These are phyloP conservation scores for Trichoderma hamatum DNA, from an alignment of 2,329 filamentous ascomycete genomes.

Conservation along the genomic window DNA sequence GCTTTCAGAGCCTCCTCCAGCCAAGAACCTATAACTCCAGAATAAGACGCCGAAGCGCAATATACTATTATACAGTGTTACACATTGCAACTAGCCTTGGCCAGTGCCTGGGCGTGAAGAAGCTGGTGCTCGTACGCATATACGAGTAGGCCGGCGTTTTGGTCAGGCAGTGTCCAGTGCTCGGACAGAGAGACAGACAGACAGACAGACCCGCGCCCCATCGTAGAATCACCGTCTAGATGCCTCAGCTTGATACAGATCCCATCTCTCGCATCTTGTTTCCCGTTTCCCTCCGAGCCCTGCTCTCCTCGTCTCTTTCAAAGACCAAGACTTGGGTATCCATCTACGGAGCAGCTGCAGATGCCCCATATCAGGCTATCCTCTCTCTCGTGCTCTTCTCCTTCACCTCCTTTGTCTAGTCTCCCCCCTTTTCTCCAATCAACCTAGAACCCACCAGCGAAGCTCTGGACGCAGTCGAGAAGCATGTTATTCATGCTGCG, in stretches of 20 bases:
- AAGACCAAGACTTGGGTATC: not conserved
- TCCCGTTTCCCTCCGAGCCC: not conserved
- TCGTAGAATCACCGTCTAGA: not conserved
- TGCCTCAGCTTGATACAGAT: not conserved
- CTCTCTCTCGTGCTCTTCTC: not conserved
- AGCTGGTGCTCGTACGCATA: not conserved
- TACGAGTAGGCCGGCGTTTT: not conserved
- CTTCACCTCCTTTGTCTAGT: slow-evolving; percentile 16
- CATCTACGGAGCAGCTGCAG: slow-evolving; percentile 15
- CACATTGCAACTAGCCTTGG: not conserved
- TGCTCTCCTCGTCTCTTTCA: not conserved
- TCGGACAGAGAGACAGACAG: not conserved
- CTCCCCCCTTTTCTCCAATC: slow-evolving; percentile 1
- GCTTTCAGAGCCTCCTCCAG: not conserved
- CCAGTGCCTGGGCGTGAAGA: not conserved
- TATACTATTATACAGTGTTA: not conserved
- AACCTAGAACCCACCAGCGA: not conserved
- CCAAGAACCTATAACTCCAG: not conserved
- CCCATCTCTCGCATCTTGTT: not conserved
- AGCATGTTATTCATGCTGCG: not conserved
- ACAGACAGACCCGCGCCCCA: not conserved
- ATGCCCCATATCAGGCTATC: slow-evolving; percentile 21
- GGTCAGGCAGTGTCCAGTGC: not conserved
- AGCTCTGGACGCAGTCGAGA: slow-evolving; percentile 4
- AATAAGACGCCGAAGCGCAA: slow-evolving; percentile 5